phyloP scores from a whole-genome alignment of 768 basidiomycete species.

The Melanogaster broomeanus region DNA sequence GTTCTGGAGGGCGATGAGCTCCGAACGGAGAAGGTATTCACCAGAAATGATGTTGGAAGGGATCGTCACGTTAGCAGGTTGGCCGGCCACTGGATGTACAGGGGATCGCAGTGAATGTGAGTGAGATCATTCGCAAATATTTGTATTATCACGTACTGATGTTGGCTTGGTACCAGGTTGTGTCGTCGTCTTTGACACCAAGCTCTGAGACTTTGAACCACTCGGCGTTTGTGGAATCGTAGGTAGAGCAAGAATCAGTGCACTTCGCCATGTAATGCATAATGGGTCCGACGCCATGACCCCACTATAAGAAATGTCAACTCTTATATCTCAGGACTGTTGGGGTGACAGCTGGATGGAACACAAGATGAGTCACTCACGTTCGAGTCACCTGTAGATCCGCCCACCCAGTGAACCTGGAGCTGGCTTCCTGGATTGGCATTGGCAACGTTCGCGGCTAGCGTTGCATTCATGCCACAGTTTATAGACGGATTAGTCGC shows the following conservation, averaged over 20 bases:
- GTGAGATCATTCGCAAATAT: background rate
- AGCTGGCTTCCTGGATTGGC: conserved; percentile 62
- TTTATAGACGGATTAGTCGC: conserved; percentile 54
- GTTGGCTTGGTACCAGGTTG: conserved; percentile 50
- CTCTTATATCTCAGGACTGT: background rate
- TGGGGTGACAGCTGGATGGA: background rate
- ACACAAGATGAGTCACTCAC: conserved; percentile 21
- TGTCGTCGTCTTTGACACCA: conserved; percentile 37
- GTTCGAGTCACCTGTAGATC: conserved; percentile 37
- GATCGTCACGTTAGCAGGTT: conserved; percentile 42
- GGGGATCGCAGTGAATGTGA: background rate
- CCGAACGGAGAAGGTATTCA: conserved; percentile 75
- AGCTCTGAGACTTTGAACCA: conserved; percentile 75
- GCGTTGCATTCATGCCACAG: conserved; percentile 57
- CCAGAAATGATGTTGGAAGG: conserved; percentile 60
- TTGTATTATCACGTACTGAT: conserved; percentile 42
- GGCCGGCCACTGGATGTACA: conserved; percentile 34
- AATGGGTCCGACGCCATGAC: conserved; percentile 65
- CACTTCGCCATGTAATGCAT: conserved; percentile 76
- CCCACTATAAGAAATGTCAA: conserved; percentile 37
- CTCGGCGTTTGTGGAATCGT: conserved; percentile 55
- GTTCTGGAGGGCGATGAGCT: conserved; percentile 76
- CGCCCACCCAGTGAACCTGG: conserved; percentile 53
- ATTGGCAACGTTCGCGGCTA: conserved; percentile 49
- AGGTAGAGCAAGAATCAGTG: conserved; percentile 54